Evolutionary conservation across 441 rosid genomes (phyloP), one percentile per base, ranked within the genome.

Genomic region (Brassica hybrid): DNA sequence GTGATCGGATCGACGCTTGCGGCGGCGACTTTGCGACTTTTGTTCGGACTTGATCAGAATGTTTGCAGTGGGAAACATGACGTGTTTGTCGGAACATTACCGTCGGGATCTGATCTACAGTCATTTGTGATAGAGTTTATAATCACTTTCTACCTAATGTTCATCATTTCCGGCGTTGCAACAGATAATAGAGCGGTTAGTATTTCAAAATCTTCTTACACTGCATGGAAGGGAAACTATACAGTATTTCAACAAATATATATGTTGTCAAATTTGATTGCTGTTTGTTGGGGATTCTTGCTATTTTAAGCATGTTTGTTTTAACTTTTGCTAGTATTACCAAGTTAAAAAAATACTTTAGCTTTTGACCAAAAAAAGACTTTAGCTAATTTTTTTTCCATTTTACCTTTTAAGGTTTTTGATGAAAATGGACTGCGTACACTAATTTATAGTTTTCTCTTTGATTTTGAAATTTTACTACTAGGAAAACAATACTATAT

Each of bases 91-190:
- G 98, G 99, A 79, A 94, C 98, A 2, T 38, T 78, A 32, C 98
- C 99, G 0, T 62, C 91, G 0, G 99, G 98, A 2, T 74, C 97
- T 0, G 21, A 90, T 38, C 5, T 85, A 58, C 99, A 94, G 71
- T 85, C 98, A 4, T 91, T 89, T 48, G 91, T 86, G 27, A 70
- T 94, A 2, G 99, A 94, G 87, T 94, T 91, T 85, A 90, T 94
- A 73, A 90, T 89, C 81, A 94, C 99, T n/a, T 93, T 93, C 83
- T 94, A 88, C 84, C 92, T 94, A 71, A 90, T 94, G 98, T 94
- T 94, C 58, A 43, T 94, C 56, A 83, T 92, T 3, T 90, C 96
- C 0, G 98, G 98, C 0, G 98, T 91, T 4, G 94, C 97, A 30
- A 94, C 98, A 0, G 98, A 94, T 16, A 92, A 85, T 76, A 83